These are phyloP conservation scores for Chrysanthemum makinoi DNA, from an alignment of 129 eudicot genomes.

Conservation along the genomic window DNA sequence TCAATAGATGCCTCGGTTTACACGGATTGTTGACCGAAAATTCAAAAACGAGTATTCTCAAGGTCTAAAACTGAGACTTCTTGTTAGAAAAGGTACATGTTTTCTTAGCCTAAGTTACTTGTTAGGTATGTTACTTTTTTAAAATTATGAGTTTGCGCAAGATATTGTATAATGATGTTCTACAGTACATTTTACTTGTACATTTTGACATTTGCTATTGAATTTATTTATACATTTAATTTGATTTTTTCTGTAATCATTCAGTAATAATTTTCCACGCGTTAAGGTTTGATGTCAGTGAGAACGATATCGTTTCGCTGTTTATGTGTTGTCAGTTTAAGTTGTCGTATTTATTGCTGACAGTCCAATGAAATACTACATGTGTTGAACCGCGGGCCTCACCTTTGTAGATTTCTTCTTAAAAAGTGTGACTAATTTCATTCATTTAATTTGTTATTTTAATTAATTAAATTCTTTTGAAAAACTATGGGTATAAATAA, in stretches of 20 bases:
- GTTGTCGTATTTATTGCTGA: constrained; percentile 28
- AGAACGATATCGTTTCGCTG: constrained; percentile 11
- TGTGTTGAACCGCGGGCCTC: constrained; percentile 19
- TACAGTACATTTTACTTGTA: constrained; percentile 27
- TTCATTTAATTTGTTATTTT: too few relatives aligned
- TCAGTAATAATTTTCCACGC: constrained; percentile 18
- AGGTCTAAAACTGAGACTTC: too few relatives aligned
- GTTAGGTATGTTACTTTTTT: constrained; percentile 3
- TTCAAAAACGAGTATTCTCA: too few relatives aligned
- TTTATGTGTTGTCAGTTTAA: constrained; percentile 24
- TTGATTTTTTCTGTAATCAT: neutral
- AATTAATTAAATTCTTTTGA: too few relatives aligned
- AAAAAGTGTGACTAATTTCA: too few relatives aligned
- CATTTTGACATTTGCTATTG: constrained; percentile 19
- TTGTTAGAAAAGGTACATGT: constrained; percentile 13
- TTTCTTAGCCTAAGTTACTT: constrained; percentile 27
- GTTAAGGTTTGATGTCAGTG: constrained; percentile 19
- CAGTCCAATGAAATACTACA: constrained; percentile 30
- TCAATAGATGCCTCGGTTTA: constrained; percentile 59
- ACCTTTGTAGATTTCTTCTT: too few relatives aligned
- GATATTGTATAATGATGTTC: constrained; percentile 19
- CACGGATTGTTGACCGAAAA: constrained; percentile 55
- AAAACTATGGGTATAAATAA: too few relatives aligned
- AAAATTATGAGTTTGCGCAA: neutral
- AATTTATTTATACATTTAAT: constrained; percentile 9